Conservation (phyloP, 306 rosid species). For the Gastrolobium villosum region DNA sequence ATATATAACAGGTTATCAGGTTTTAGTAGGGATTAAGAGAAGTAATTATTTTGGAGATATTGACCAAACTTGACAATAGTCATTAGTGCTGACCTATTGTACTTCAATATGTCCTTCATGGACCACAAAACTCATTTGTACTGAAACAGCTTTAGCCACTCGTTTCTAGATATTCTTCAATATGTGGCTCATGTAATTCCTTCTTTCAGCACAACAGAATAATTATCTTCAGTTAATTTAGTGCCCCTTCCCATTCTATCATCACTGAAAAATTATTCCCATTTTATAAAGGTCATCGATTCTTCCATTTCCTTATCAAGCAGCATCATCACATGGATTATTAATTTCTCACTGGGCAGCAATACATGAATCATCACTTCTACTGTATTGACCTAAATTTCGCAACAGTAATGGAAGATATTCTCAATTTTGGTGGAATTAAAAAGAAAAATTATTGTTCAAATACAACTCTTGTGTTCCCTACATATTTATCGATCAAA, state of each 20-base stretch:
- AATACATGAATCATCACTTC: background rate
- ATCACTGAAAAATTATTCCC: background rate
- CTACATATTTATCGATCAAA: no score
- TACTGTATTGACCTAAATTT: background rate
- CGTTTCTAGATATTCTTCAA: slow-evolving; percentile 24
- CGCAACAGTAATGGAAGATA: background rate
- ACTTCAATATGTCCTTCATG: background rate
- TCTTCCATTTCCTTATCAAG: background rate
- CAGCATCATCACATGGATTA: background rate
- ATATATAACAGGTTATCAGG: background rate
- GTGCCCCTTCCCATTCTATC: background rate
- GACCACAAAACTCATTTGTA: background rate
- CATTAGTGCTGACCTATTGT: background rate
- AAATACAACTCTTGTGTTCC: no score
- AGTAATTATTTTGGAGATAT: background rate
- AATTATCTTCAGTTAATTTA: background rate
- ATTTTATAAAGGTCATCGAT: background rate
- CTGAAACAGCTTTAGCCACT: background rate
- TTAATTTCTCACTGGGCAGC: background rate
- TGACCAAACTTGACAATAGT: background rate
- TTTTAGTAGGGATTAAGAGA: background rate
- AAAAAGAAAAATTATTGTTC: no score
- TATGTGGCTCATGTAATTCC: background rate
- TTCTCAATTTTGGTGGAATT: background rate
- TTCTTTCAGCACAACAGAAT: background rate